These are phyloP conservation scores for Fusarium falciforme DNA, from an alignment of 2,329 filamentous ascomycete species.

Conservation along the genomic window DNA sequence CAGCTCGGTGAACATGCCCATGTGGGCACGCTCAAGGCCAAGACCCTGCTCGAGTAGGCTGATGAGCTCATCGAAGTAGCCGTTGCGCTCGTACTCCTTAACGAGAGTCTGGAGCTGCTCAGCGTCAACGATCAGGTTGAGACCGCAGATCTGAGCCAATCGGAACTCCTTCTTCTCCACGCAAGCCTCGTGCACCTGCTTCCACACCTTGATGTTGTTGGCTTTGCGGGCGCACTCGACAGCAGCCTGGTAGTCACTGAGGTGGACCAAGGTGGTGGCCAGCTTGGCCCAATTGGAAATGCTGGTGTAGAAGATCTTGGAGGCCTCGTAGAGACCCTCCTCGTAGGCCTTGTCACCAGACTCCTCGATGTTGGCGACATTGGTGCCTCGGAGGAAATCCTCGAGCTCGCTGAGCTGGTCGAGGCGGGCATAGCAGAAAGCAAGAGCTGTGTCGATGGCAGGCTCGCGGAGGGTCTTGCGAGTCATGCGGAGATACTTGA, in stretches of 20 bases:
- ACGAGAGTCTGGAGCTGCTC: conserved; percentile 94
- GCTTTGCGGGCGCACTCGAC: conserved; percentile 98
- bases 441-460: conserved; percentile 90
- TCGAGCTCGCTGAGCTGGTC: conserved; percentile 94
- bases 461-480: conserved; percentile 96
- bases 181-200: conserved; percentile 96
- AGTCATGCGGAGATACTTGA: conserved; percentile 97
- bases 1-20: conserved; percentile 96
- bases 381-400: conserved; percentile 92
- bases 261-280: conserved; percentile 95
- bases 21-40: conserved; percentile 90
- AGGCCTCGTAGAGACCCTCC: conserved; percentile 93
- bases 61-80: conserved; percentile 99
- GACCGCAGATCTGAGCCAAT: conserved; percentile 96
- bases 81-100: conserved; percentile 95
- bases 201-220: conserved; percentile 99
- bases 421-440: conserved; percentile 92
- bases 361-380: conserved; percentile 95
- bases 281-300: conserved; percentile 99
- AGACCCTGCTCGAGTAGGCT: conserved; percentile 93
- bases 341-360: conserved; percentile 98
- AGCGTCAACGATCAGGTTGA: conserved; percentile 97
- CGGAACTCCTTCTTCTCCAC: conserved; percentile 99
- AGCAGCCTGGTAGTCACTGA: conserved; percentile 95
- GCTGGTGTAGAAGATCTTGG: conserved; percentile 98